Evolutionary conservation across 306 rosid genomes (phyloP), one percentile per base, ranked within the genome.

Genomic region (Begonia loranthoides): DNA sequence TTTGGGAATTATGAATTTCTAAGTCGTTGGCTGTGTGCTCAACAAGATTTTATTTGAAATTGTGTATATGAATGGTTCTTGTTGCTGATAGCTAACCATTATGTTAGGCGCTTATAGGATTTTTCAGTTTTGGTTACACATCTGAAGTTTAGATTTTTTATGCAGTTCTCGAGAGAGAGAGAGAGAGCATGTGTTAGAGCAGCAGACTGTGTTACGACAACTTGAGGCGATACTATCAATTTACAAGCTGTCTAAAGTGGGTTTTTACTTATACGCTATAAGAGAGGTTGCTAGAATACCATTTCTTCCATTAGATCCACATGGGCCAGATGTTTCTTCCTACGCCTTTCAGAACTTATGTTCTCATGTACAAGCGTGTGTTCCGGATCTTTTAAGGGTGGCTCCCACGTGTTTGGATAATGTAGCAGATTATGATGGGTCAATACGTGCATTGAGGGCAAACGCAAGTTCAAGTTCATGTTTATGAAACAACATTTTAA

Each of bases 261-360:
- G 99, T 49, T 68, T 66, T 67, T 66, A 78, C 58, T 52, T 73
- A 53, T 94, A 90, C 63, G 94, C 96, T 51, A 55, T 86, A 46
- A 86, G 94, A 80, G 99, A 86, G 74, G 81, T 90, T 65, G 94
- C 96, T 40, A 78, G 73, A 71, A 87, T 90, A 70, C 84, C 81
- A 52, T 90, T 90, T 70, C 92, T 90, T 62, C 96, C 95, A 17
- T 75, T 90, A 14, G 94, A 83, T 71, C 99, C 94, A 4, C 81
- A 94, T 57, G 78, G 77, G 40, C 86, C 93, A 12, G 94, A 90
- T 63, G 64, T 41, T 62, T 70, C 75, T 49, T 59, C 62, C 46
- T 82, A 86, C 36, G 88, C 73, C 54, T 76, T 86, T 56, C 92
- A 80, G 63, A 83, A 59, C 66, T 73, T 90, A 53, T 83, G 93